Evolutionary conservation across 2,329 filamentous ascomycete genomes (phyloP), one percentile per base, ranked within the genome.

Genomic region (Colletotrichum caudatum): DNA sequence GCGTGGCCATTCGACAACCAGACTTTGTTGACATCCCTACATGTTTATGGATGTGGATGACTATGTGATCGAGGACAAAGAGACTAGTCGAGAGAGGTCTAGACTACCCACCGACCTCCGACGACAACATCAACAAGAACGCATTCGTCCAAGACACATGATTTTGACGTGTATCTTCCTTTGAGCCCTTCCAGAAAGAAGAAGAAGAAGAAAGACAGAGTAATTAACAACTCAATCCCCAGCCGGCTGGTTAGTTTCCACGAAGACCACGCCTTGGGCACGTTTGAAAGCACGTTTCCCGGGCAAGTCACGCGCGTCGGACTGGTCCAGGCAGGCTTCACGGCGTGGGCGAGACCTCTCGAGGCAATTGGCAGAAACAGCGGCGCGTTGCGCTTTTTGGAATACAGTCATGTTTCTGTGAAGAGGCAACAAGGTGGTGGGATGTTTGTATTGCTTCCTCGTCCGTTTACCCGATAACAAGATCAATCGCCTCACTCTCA

Each of bases 401-500:
- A 46, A 46, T 7, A 35, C 7, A 2, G 46, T 11, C 20, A 35
- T 44, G 37, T 41, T 18, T 20, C 23, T 29, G 48, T 53, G 39
- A 29, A 5, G 50, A 56, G 23, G 20, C 12, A 35, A 20, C n/a
- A 7, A 63, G 60, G 26, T 8, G 29, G 7, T 16, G 33, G 20
- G 1, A 5, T 18, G 37, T 26, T 54, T 46, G 50, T 18, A 20
- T 46, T 16, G 16, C 2, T 29, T 56, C n/a, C 23, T n/a, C 5
- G 6, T 26, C 11, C 33, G 16, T 14, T 29, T 46, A 68, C 29
- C 56, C 33, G 48, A 74, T 46, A 39, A 58, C 57, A 35, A 74
- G 23, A 18, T 72, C 71, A 9, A 72, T 35, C 16, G 61, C 58
- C 53, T 72, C 71, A 23, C 63, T 69, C 46, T 72, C 54, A 44